Evolutionary conservation across 495 filamentous ascomycete genomes (phyloP).

Genomic region (Amphirosellinia nigrospora): DNA sequence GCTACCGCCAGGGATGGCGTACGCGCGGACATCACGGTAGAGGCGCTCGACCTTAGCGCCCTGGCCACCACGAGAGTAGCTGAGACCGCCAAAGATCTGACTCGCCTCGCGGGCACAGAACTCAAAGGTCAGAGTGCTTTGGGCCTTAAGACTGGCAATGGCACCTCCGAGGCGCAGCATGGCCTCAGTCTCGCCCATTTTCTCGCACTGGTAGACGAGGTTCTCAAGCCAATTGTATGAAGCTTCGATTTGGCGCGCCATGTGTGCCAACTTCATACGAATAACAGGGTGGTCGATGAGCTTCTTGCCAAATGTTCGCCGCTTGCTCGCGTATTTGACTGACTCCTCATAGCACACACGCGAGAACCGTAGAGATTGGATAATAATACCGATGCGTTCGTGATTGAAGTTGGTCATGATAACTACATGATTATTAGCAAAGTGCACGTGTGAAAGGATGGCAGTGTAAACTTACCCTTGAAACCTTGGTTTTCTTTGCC

Average conservation of each 20-base stretch:
- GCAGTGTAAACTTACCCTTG: slow-evolving; percentile 60
- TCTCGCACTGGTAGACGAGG: slow-evolving; percentile 87
- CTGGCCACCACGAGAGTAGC: slow-evolving; percentile 91
- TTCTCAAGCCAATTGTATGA: slow-evolving; percentile 98
- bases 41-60: slow-evolving; percentile 95
- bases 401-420: slow-evolving; percentile 99
- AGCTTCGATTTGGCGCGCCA: slow-evolving; percentile 97
- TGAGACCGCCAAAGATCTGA: slow-evolving; percentile 96
- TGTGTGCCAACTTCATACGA: slow-evolving; percentile 95
- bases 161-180: slow-evolving; percentile 95
- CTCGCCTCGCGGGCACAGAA: slow-evolving; percentile 96
- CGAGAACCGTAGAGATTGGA: slow-evolving; percentile 93
- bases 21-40: slow-evolving; percentile 96
- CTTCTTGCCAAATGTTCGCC: slow-evolving; percentile 91
- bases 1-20: slow-evolving; percentile 94
- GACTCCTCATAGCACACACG: slow-evolving; percentile 97
- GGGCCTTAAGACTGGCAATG: slow-evolving; percentile 93
- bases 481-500: slow-evolving; percentile 99
- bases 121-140: slow-evolving; percentile 90
- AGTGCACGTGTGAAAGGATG: neutral
- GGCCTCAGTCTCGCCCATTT: slow-evolving; percentile 92
- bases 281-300: slow-evolving; percentile 98
- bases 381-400: slow-evolving; percentile 97
- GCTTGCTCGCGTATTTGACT: slow-evolving; percentile 96
- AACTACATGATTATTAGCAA: slow-evolving; percentile 49